Evolutionary conservation across 495 filamentous ascomycete species (phyloP).

Genomic region (Xylaria grammica): DNA sequence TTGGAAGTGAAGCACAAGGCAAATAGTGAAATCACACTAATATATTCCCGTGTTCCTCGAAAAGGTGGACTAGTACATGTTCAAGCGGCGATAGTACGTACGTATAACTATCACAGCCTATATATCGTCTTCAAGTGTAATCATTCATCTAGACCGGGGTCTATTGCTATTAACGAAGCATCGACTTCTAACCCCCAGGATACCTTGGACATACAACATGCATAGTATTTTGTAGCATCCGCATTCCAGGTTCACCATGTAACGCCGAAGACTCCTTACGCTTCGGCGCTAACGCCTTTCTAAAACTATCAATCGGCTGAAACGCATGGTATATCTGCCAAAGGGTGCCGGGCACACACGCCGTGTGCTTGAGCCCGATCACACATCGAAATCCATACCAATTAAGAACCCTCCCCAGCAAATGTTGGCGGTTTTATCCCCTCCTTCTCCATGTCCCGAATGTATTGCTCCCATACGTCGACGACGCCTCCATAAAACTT

Average conservation of each 20-base stretch:
- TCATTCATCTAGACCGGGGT: neutral
- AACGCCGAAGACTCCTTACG: neutral
- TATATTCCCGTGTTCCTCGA: too few relatives aligned
- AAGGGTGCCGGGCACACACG: neutral
- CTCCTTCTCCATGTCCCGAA: slow-evolving; percentile 83
- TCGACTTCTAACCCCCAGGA: neutral
- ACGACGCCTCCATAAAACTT: slow-evolving; percentile 81
- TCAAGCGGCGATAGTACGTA: too few relatives aligned
- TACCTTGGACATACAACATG: neutral
- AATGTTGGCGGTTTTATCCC: slow-evolving; percentile 39
- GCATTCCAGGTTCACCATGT: neutral
- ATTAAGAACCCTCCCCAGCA: slow-evolving; percentile 14
- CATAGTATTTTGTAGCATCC: neutral
- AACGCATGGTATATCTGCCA: neutral
- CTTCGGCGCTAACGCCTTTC: neutral
- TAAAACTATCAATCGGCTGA: neutral
- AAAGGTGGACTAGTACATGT: too few relatives aligned
- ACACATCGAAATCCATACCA: neutral
- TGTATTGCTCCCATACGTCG: slow-evolving; percentile 87
- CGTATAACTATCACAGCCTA: too few relatives aligned
- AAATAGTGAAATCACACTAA: too few relatives aligned
- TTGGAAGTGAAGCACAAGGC: neutral
- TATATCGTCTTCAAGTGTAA: too few relatives aligned
- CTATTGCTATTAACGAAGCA: slow-evolving; percentile 3
- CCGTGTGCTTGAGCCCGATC: too few relatives aligned